Conservation (phyloP, 441 rosid genomes). For the Sinapis alba region DNA sequence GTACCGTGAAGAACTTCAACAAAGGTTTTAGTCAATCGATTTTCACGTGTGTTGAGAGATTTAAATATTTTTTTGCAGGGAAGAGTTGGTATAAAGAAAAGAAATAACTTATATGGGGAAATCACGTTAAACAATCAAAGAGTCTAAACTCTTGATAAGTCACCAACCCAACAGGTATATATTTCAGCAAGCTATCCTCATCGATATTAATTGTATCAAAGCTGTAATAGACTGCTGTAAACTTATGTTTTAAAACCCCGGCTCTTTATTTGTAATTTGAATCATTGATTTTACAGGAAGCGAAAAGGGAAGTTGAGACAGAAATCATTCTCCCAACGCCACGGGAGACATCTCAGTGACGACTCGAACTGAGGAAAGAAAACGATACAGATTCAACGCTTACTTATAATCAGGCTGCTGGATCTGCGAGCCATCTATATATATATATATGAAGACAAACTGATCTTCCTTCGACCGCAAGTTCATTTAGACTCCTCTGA, state of each 20-base stretch:
- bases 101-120: slow-evolving; percentile 53
- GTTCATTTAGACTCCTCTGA: slow-evolving; percentile 45
- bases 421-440: slow-evolving; percentile 55
- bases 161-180: slow-evolving; percentile 49
- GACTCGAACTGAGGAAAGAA: slow-evolving; percentile 52
- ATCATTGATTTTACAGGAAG: slow-evolving; percentile 24
- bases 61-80: slow-evolving; percentile 45
- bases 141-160: slow-evolving; percentile 33
- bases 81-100: slow-evolving; percentile 47
- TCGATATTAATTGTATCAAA: not conserved
- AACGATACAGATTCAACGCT: slow-evolving; percentile 49
- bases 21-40: slow-evolving; percentile 40
- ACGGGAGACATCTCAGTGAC: slow-evolving; percentile 48
- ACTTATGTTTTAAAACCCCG: too few species aligned
- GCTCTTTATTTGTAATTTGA: too few species aligned
- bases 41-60: not conserved
- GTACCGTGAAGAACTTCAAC: slow-evolving; percentile 66
- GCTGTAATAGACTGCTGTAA: not conserved
- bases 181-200: not conserved
- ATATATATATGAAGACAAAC: too few species aligned
- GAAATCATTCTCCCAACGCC: slow-evolving; percentile 41
- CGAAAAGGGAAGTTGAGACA: slow-evolving; percentile 27
- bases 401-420: slow-evolving; percentile 50
- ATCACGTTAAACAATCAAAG: slow-evolving; percentile 48
- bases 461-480: slow-evolving; percentile 20